Percentiles rank a stretch among this genome's conserved stretches.
Conservation (phyloP, 2,329 filamentous ascomycete genomes). For the Geoglossum cookeanum region DNA sequence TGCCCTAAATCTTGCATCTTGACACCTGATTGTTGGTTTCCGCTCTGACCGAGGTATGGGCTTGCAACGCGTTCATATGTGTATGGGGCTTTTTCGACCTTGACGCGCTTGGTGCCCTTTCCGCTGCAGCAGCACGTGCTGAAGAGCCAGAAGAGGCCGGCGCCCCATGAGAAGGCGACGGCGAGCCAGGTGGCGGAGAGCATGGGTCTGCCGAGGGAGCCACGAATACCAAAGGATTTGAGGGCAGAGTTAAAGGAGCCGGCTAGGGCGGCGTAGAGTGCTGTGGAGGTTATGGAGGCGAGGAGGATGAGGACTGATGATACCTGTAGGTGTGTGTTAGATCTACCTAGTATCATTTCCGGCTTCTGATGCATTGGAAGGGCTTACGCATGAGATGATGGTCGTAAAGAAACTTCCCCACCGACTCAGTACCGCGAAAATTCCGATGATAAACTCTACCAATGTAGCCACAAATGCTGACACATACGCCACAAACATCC, state of each 20-base stretch:
- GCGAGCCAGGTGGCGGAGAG: constrained; percentile 62
- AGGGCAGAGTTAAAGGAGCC: constrained; percentile 47
- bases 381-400: constrained; percentile 48
- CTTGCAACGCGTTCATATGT: constrained; percentile 36
- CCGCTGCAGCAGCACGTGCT: constrained; percentile 84
- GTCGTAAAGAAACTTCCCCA: constrained; percentile 68
- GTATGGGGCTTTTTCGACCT: constrained; percentile 40
- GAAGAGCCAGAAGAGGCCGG: constrained; percentile 78
- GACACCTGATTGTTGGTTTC: background rate
- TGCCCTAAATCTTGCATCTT: background rate
- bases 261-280: constrained; percentile 50
- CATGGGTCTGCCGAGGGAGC: constrained; percentile 47
- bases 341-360: background rate
- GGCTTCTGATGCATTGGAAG: constrained; percentile 15
- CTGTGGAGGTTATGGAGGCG: constrained; percentile 55
- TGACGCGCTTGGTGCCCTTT: constrained; percentile 18
- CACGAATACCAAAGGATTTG: constrained; percentile 51
- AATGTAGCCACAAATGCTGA: constrained; percentile 51
- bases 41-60: constrained; percentile 6
- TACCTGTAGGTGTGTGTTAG: constrained; percentile 17
- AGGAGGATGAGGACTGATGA: constrained; percentile 38
- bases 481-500: constrained; percentile 68
- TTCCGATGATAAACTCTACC: constrained; percentile 54
- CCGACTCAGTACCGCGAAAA: constrained; percentile 68
- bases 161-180: constrained; percentile 54